A percentile compares a stretch with the other conserved stretches of the same genome.
These are phyloP conservation scores for Daldinia sp. DNA, from an alignment of 2,329 filamentous ascomycete species.

Conservation along the genomic window DNA sequence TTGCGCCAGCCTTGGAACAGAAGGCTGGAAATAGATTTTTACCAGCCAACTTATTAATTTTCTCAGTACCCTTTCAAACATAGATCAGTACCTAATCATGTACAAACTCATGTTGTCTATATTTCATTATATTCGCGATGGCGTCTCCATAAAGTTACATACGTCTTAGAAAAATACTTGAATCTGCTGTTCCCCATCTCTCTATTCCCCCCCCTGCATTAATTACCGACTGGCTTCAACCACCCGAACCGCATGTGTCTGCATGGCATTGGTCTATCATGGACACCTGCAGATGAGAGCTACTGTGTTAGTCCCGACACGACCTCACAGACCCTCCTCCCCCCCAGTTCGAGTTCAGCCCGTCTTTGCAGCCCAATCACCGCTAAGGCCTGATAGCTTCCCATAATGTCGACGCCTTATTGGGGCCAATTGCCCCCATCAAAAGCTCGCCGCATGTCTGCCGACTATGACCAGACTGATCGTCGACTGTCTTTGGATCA, in stretches of 20 bases:
- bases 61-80: slow-evolving; percentile 8
- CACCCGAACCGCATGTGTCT: slow-evolving; percentile 52
- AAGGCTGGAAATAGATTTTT: slow-evolving; percentile 26
- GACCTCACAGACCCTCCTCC: neutral
- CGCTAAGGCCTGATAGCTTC: slow-evolving; percentile 28
- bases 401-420: slow-evolving; percentile 60
- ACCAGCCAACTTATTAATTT: slow-evolving; percentile 30
- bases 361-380: slow-evolving; percentile 41
- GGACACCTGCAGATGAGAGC: slow-evolving; percentile 39
- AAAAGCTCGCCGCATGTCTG: slow-evolving; percentile 54
- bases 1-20: slow-evolving; percentile 25
- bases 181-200: neutral
- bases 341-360: slow-evolving; percentile 32
- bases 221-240: slow-evolving; percentile 33
- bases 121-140: neutral
- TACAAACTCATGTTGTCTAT: no score
- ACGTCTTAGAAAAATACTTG: neutral
- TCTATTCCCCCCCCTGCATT: slow-evolving; percentile 34
- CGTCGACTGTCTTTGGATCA: slow-evolving; percentile 49
- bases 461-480: slow-evolving; percentile 46
- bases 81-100: slow-evolving; percentile 18
- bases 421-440: slow-evolving; percentile 66
- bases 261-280: slow-evolving; percentile 55
- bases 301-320: slow-evolving; percentile 25
- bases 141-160: neutral